Evolutionary conservation across 2,329 filamentous ascomycete genomes (phyloP).

Genomic region (Aspergillus thermomutatus): DNA sequence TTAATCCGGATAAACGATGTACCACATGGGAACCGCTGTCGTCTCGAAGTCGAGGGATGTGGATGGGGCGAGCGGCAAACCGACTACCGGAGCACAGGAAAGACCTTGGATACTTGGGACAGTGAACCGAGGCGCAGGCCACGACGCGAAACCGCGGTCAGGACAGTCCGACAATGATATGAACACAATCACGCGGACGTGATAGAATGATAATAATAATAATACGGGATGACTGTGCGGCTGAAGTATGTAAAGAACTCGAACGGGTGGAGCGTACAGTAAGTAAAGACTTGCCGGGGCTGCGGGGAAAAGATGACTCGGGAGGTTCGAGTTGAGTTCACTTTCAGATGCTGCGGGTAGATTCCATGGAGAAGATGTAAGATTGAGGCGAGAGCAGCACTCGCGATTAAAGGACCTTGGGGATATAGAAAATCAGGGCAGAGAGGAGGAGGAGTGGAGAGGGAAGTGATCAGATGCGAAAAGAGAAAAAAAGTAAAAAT

Average conservation of each 20-base stretch:
- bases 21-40: slow-evolving; percentile 1
- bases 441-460: neutral
- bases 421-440: neutral
- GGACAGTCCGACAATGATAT: neutral
- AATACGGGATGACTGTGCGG: neutral
- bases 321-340: neutral
- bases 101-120: neutral
- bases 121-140: neutral
- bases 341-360: neutral
- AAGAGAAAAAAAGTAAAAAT: slow-evolving; percentile 1
- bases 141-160: neutral
- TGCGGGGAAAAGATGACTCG: slow-evolving; percentile 8
- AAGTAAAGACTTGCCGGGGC: slow-evolving; percentile 5
- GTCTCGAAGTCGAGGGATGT: slow-evolving; percentile 3
- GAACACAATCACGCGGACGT: neutral
- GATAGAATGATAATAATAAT: neutral
- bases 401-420: neutral
- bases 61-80: neutral
- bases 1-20: slow-evolving; percentile 10
- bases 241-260: neutral
- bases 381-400: neutral
- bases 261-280: slow-evolving; percentile 7
- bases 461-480: neutral
- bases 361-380: neutral
- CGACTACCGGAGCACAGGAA: neutral